Conservation (phyloP, 345 rosid species). For the Citrus cavaleriei region DNA sequence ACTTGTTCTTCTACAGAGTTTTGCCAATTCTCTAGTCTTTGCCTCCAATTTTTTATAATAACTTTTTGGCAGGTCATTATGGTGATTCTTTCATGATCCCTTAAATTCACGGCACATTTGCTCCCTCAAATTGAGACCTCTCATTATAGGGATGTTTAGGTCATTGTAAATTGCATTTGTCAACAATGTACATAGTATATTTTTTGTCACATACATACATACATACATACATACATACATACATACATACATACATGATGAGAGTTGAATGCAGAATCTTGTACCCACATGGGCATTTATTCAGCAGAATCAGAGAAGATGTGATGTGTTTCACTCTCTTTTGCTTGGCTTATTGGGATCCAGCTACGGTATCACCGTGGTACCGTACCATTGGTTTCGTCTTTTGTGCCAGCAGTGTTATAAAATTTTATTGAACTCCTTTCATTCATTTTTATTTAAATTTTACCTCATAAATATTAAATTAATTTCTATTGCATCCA, state of each 20-base stretch:
- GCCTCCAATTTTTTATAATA: not conserved
- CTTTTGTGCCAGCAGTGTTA: too few species aligned
- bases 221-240: too few species aligned
- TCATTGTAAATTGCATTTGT: not conserved
- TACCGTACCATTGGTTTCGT: too few species aligned
- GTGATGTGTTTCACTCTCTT: constrained; percentile 1
- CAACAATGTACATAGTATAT: not conserved
- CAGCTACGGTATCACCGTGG: too few species aligned
- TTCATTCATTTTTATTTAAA: too few species aligned
- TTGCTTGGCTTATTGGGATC: not conserved
- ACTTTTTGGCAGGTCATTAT: not conserved
- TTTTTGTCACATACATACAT: not conserved
- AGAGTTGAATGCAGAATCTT: constrained; percentile 5
- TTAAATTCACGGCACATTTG: constrained; percentile 7
- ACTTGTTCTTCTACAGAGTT: not conserved
- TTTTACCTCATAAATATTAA: too few species aligned
- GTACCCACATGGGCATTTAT: not conserved
- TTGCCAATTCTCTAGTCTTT: not conserved
- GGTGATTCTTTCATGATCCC: not conserved
- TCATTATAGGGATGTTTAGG: not conserved
- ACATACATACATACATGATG: too few species aligned
- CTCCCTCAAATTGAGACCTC: constrained; percentile 8
- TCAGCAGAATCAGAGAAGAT: not conserved
- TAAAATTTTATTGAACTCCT: too few species aligned
- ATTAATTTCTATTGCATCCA: too few species aligned